Conservation (phyloP, 1,284 basidiomycete species). For the Abortiporus biennis region DNA sequence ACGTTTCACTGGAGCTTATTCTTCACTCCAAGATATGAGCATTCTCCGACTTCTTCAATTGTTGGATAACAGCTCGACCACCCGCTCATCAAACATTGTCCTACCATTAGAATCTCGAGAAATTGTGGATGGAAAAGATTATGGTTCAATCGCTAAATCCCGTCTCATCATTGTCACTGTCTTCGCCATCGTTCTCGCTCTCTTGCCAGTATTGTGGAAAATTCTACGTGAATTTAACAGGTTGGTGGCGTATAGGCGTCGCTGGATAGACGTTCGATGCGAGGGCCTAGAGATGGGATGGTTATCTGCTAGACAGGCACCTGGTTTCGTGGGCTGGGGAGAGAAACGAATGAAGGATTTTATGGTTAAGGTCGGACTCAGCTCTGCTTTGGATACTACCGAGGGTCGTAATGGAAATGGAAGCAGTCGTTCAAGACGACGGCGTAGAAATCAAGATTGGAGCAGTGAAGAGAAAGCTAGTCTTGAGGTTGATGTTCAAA, state of each 20-base stretch:
- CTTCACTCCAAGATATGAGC: constrained; percentile 69
- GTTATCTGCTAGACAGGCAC: constrained; percentile 53
- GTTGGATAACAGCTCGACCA: constrained; percentile 43
- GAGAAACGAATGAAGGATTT: constrained; percentile 67
- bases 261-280: constrained; percentile 60
- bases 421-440: constrained; percentile 21
- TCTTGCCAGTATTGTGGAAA: constrained; percentile 60
- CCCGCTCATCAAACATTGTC: constrained; percentile 25
- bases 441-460: constrained; percentile 24
- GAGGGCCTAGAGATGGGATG: constrained; percentile 70
- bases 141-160: constrained; percentile 42
- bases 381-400: constrained; percentile 40
- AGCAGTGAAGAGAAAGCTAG: constrained; percentile 36
- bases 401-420: constrained; percentile 14
- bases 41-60: constrained; percentile 63
- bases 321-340: constrained; percentile 64
- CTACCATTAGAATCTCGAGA: constrained; percentile 23
- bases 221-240: constrained; percentile 60
- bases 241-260: constrained; percentile 46
- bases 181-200: constrained; percentile 49
- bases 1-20: constrained; percentile 52
- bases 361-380: constrained; percentile 56
- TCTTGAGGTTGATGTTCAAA: constrained; percentile 59
- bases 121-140: constrained; percentile 29
- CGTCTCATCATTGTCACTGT: constrained; percentile 65